Base-by-base conservation (phyloP, 192 early-diverging fungal species). In the Podila horticola region DNA sequence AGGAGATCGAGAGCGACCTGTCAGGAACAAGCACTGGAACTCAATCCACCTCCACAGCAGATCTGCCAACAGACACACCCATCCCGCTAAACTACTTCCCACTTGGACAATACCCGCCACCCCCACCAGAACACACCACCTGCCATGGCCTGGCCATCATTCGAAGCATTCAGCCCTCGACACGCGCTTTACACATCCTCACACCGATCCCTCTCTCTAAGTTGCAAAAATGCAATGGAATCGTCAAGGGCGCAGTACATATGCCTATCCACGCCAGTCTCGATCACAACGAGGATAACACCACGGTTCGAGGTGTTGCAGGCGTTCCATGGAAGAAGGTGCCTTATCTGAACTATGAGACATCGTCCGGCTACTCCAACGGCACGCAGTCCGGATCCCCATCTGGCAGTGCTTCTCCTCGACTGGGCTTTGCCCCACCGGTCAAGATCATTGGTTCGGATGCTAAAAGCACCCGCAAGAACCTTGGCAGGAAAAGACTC, bases 71-170 rank as follows among this genome's bases (percentile, higher is more conserved):
- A 20, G 74, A 38, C 36, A 41, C 60, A 34, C 41, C 34, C 5
- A 52, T 33, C 4, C 72, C 84, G 58, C 88, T 82, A 19, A 76
- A 52, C 20, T 89, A 89, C 72, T 84, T 84, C 62, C 71, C 82
- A 19, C 64, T 83, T 22, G 73, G 79, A 31, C 33, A 66, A 30
- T 85, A 62, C 34, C 66, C 86, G 10, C 84, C 82, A 22, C 89
- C 89, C 4, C 71, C 75, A 7, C 89, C 89, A 15, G 61, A 71
- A 64, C 62, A 73, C 15, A 91, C 90, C 0, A 88, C 88, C 3
- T 94, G 92, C 60, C 45, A 89, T 49, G 87, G 91, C 1, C 82
- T 92, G 55, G 94, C 85, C 0, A 77, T 95, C 24, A 87, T 94
- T 52, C 85, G 94, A 17, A 86, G 91, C 0, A 90, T 94, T 36